Conservation (phyloP, 495 filamentous ascomycete genomes). For the Echria macrotheca region DNA sequence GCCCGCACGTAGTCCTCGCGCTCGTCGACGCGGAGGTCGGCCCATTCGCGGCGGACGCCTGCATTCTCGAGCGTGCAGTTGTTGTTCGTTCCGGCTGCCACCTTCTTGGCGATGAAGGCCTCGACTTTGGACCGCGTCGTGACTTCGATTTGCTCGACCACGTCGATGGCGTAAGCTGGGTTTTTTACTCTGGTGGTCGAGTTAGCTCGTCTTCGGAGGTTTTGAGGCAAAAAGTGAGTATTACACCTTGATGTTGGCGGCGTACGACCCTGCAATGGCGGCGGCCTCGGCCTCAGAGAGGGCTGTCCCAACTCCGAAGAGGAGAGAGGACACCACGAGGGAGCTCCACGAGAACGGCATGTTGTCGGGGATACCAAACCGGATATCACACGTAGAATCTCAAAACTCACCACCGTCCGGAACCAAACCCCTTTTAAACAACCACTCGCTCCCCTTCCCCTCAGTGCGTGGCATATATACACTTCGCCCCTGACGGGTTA, state of each 20-base stretch:
- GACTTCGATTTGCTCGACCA: constrained; percentile 1
- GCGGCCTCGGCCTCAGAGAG: not conserved
- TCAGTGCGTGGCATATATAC: too few species aligned
- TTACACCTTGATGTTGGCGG: constrained; percentile 1
- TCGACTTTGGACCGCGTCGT: constrained; percentile 2
- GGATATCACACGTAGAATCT: too few species aligned
- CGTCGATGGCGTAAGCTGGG: not conserved
- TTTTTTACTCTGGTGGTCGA: not conserved
- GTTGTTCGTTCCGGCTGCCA: constrained; percentile 2
- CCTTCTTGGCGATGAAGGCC: constrained; percentile 9
- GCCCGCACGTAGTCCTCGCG: constrained; percentile 48
- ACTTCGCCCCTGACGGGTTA: too few species aligned
- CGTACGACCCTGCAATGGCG: constrained; percentile 1
- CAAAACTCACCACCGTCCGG: too few species aligned
- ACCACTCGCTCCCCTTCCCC: too few species aligned
- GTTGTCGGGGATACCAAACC: too few species aligned
- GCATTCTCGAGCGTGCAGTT: constrained; percentile 10
- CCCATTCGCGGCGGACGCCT: constrained; percentile 1
- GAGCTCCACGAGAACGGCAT: not conserved
- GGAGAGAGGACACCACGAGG: not conserved
- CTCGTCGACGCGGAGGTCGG: constrained; percentile 37
- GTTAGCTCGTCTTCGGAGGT: not conserved
- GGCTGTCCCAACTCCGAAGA: not conserved
- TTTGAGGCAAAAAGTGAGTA: not conserved
- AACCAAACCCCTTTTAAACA: too few species aligned